phyloP scores from a whole-genome alignment of 1,284 basidiomycete species.

The Pholiota adiposa region DNA sequence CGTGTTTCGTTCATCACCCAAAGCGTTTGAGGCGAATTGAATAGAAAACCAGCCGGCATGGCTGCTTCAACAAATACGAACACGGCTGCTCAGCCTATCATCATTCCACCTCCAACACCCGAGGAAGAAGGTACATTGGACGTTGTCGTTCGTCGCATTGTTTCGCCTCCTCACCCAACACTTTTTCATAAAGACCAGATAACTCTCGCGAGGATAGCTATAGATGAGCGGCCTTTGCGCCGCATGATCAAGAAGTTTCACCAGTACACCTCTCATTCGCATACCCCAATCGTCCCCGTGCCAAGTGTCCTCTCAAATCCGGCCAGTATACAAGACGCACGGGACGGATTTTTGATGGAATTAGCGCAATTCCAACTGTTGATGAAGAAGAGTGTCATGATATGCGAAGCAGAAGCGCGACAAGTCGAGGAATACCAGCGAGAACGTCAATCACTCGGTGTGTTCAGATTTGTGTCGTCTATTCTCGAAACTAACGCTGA shows the following conservation, averaged over 20 bases:
- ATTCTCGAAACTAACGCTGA: constrained; percentile 5
- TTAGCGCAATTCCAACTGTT: constrained; percentile 73
- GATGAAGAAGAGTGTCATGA: constrained; percentile 76
- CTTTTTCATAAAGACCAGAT: constrained; percentile 60
- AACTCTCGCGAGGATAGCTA: constrained; percentile 76
- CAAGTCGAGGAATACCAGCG: constrained; percentile 81
- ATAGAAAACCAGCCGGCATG: neutral
- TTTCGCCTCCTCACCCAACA: neutral
- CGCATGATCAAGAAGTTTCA: constrained; percentile 81
- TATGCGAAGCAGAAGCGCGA: constrained; percentile 79
- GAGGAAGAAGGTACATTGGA: constrained; percentile 68
- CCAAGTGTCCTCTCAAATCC: constrained; percentile 35
- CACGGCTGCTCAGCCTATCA: constrained; percentile 23
- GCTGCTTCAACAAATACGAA: constrained; percentile 13
- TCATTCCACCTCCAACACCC: constrained; percentile 51
- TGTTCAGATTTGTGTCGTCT: constrained; percentile 30
- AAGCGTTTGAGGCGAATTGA: neutral
- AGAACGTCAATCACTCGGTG: constrained; percentile 72
- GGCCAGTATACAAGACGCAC: constrained; percentile 64
- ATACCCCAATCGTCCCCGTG: constrained; percentile 48
- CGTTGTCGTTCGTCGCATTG: neutral
- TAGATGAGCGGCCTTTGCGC: constrained; percentile 73
- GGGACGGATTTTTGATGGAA: constrained; percentile 78
- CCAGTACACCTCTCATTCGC: constrained; percentile 63
- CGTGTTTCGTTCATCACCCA: neutral